Percentiles rank a stretch among this genome's conserved stretches.
Evolutionary conservation across 1,284 basidiomycete genomes (phyloP).

Genomic region (Salmacisia buchloeana): DNA sequence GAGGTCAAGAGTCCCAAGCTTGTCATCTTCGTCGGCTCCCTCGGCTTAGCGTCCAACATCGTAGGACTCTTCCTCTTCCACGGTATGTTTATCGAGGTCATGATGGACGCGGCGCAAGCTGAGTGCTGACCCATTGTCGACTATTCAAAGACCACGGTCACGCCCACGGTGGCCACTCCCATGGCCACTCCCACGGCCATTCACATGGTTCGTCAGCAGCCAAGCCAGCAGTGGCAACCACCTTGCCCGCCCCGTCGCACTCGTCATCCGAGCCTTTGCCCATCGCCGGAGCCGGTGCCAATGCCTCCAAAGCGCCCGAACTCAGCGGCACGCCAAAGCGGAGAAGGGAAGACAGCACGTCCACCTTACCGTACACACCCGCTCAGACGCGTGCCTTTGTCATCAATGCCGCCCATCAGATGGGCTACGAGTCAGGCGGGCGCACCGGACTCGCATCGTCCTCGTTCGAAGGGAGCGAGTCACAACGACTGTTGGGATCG

Average conservation of each 20-base stretch:
- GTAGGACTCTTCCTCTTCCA: constrained; percentile 93
- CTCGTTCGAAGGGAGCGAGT: not conserved
- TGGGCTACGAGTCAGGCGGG: constrained; percentile 51
- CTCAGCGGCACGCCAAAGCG: constrained; percentile 13
- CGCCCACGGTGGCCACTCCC: constrained; percentile 55
- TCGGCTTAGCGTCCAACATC: constrained; percentile 86
- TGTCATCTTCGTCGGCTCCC: constrained; percentile 80
- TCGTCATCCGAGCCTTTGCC: not conserved
- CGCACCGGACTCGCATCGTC: not conserved
- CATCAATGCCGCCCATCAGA: constrained; percentile 77
- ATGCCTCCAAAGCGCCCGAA: not conserved
- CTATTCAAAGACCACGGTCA: constrained; percentile 57
- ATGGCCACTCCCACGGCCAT: constrained; percentile 17
- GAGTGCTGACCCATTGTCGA: too few relatives aligned
- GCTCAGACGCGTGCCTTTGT: constrained; percentile 80
- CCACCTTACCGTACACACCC: constrained; percentile 69
- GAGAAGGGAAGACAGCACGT: constrained; percentile 27
- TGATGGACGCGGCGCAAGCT: too few relatives aligned
- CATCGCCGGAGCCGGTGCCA: not conserved
- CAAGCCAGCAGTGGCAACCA: not conserved
- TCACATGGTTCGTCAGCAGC: not conserved
- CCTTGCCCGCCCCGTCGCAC: not conserved
- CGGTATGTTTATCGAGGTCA: too few relatives aligned
- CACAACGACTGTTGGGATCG: not conserved
- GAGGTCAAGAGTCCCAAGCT: constrained; percentile 81